phyloP scores from a whole-genome alignment of 495 filamentous ascomycete genomes.

The Tricharina praecox region DNA sequence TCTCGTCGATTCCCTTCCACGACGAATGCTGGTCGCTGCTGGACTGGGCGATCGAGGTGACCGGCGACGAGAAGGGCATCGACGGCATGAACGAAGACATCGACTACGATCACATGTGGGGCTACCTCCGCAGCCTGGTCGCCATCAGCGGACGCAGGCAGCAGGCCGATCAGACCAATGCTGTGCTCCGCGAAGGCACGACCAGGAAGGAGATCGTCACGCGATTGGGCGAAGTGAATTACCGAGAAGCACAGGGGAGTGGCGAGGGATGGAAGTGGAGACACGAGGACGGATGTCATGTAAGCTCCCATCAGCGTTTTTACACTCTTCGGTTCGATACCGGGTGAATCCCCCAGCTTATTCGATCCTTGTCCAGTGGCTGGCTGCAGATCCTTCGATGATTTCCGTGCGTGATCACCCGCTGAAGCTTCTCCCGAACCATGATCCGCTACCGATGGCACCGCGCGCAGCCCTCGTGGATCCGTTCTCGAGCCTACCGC shows the following conservation, averaged over 20 bases:
- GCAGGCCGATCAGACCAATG: conserved; percentile 8
- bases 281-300: conserved; percentile 27
- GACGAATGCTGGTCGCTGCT: conserved; percentile 28
- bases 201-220: conserved; percentile 21
- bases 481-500: conserved; percentile 21
- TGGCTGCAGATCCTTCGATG: conserved; percentile 23
- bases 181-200: conserved; percentile 9
- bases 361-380: conserved; percentile 14
- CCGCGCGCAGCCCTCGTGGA: conserved; percentile 17
- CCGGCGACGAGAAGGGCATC: conserved; percentile 21
- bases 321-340: too few relatives aligned
- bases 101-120: conserved; percentile 20
- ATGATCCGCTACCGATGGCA: conserved; percentile 7
- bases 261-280: conserved; percentile 27
- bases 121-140: conserved; percentile 24
- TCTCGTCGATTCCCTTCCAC: conserved; percentile 28
- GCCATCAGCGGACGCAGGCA: conserved; percentile 14
- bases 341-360: too few relatives aligned
- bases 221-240: conserved; percentile 25
- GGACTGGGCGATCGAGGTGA: conserved; percentile 25
- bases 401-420: conserved; percentile 21
- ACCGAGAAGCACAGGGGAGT: conserved; percentile 26
- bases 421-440: conserved; percentile 7
- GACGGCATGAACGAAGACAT: conserved; percentile 14
- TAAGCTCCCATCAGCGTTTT: too few relatives aligned